phyloP scores from a whole-genome alignment of 2,329 filamentous ascomycete genomes.

The Herpomyces periplanetae region DNA sequence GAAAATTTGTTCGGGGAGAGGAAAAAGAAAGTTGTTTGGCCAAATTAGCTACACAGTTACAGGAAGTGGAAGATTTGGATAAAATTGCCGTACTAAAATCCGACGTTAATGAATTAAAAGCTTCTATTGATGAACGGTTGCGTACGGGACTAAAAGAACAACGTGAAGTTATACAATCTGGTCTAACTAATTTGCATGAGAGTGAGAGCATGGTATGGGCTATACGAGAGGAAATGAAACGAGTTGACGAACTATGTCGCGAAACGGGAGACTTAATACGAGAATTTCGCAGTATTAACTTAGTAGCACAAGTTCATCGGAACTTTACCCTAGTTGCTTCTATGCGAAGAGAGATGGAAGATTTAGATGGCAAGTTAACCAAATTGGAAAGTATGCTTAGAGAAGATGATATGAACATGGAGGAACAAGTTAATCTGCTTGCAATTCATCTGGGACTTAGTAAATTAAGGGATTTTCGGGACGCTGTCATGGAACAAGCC shows the following conservation, averaged over 20 bases:
- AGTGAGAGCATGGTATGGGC: conserved; percentile 63
- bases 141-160: conserved; percentile 61
- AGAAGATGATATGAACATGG: conserved; percentile 45
- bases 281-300: conserved; percentile 72
- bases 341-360: conserved; percentile 67
- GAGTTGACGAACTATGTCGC: conserved; percentile 83
- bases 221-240: conserved; percentile 94
- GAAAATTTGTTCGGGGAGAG: too few relatives aligned
- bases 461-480: conserved; percentile 59
- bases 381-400: conserved; percentile 36
- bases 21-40: too few relatives aligned
- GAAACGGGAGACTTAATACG: conserved; percentile 91
- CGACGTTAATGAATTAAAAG: conserved; percentile 80
- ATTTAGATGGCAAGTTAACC: conserved; percentile 35
- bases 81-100: conserved; percentile 63
- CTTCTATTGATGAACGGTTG: conserved; percentile 55
- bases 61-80: conserved; percentile 83
- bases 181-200: conserved; percentile 56
- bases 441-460: conserved; percentile 71
- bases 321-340: conserved; percentile 80
- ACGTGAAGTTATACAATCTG: conserved; percentile 65
- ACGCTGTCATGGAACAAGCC: conserved; percentile 90
- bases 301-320: conserved; percentile 66
- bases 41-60: conserved; percentile 66
- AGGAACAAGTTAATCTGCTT: conserved; percentile 68